These are phyloP conservation scores for Theileria orientalis DNA, from an alignment of 169 alveolate species.

Conservation along the genomic window DNA sequence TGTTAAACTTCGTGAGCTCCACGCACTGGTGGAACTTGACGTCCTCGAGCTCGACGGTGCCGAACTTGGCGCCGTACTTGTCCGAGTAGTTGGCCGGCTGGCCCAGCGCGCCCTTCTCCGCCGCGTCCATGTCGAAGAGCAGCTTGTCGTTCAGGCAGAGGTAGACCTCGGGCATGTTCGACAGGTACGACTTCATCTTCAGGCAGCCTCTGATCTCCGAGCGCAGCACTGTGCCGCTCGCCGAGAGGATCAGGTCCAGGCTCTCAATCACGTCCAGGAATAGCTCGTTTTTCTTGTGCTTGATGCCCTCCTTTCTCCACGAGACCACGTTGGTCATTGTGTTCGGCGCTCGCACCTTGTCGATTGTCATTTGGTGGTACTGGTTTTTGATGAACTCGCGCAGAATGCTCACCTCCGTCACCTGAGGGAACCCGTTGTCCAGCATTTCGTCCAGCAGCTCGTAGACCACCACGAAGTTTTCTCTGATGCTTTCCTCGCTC, in stretches of 20 bases:
- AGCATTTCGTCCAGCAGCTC: slow-evolving; percentile 98
- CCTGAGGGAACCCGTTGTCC: slow-evolving; percentile 99
- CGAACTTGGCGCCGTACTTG: slow-evolving; percentile 63
- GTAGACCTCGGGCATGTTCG: slow-evolving; percentile 99
- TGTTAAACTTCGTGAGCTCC: slow-evolving; percentile 76
- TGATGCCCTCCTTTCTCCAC: slow-evolving; percentile 96
- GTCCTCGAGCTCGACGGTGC: slow-evolving; percentile 96
- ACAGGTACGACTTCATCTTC: slow-evolving; percentile 92
- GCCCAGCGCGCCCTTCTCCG: neutral
- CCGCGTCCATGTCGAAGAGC: slow-evolving; percentile 72
- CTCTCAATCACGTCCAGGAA: slow-evolving; percentile 98
- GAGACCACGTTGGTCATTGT: slow-evolving; percentile 94
- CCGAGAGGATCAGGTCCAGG: slow-evolving; percentile 86
- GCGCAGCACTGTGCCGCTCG: slow-evolving; percentile 89
- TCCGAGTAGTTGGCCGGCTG: neutral
- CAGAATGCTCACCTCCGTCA: slow-evolving; percentile 82
- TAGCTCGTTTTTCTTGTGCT: slow-evolving; percentile 96
- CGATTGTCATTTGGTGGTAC: slow-evolving; percentile 79
- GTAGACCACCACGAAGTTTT: slow-evolving; percentile 97
- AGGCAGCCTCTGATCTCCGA: slow-evolving; percentile 96
- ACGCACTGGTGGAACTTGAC: slow-evolving; percentile 98
- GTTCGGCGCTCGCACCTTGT: slow-evolving; percentile 84
- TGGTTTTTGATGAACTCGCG: slow-evolving; percentile 82
- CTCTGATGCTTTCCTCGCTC: slow-evolving; percentile 98
- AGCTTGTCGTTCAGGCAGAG: slow-evolving; percentile 96